Evolutionary conservation across 1,284 basidiomycete species (phyloP).

Genomic region (Ceratobasidium sp.): DNA sequence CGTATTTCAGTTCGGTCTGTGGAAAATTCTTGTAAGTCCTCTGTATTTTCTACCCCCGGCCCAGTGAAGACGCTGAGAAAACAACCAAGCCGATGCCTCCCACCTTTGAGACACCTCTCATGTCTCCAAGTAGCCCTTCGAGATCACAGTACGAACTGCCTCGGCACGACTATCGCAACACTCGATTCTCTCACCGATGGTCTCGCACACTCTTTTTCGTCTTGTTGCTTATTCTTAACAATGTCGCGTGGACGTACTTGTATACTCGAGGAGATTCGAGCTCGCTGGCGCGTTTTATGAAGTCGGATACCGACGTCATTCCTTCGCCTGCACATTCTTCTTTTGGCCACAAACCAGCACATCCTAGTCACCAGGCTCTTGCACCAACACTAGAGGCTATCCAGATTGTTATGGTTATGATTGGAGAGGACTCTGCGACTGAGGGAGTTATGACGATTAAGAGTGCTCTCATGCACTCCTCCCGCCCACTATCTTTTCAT

Average conservation of each 20-base stretch:
- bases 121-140: slow-evolving; percentile 29
- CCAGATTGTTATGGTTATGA: slow-evolving; percentile 45
- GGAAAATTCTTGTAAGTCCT: neutral
- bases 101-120: slow-evolving; percentile 23
- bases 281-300: slow-evolving; percentile 7
- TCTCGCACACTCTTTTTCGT: slow-evolving; percentile 28
- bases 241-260: slow-evolving; percentile 35
- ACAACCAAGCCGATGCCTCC: slow-evolving; percentile 12
- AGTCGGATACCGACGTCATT: slow-evolving; percentile 8
- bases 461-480: slow-evolving; percentile 43
- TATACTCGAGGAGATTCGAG: slow-evolving; percentile 10
- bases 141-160: slow-evolving; percentile 14
- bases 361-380: neutral
- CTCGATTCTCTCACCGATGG: slow-evolving; percentile 3
- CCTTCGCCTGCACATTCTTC: slow-evolving; percentile 4
- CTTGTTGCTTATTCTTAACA: slow-evolving; percentile 25
- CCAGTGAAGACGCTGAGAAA: neutral
- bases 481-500: slow-evolving; percentile 37
- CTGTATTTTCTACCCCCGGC: neutral
- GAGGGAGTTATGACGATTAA: slow-evolving; percentile 44
- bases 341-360: neutral
- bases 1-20: slow-evolving; percentile 1
- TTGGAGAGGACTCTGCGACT: slow-evolving; percentile 42
- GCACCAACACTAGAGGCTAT: slow-evolving; percentile 29
- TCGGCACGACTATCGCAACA: slow-evolving; percentile 23